Evolutionary conservation across 345 rosid genomes (phyloP).

Genomic region (Abelmoschus esculentus): DNA sequence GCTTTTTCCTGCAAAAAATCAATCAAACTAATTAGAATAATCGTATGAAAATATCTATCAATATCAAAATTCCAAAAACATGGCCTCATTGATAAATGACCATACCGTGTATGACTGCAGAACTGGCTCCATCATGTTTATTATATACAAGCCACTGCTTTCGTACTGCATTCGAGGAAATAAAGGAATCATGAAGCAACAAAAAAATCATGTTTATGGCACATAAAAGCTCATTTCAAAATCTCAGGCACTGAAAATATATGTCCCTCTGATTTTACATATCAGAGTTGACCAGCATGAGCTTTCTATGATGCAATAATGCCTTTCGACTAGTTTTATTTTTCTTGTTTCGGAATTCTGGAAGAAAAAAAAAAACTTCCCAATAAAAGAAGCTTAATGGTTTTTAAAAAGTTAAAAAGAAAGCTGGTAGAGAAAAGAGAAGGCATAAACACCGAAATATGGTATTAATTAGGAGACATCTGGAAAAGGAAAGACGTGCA

Average conservation of each 20-base stretch:
- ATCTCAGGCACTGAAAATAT: not conserved
- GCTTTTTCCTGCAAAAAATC: slow-evolving; percentile 61
- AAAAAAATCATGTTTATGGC: not conserved
- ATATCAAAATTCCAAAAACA: slow-evolving; percentile 7
- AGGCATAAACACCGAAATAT: not conserved
- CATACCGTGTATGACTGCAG: slow-evolving; percentile 87
- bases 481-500: not conserved
- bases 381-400: not conserved
- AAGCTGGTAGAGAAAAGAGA: not conserved
- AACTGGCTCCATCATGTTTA: slow-evolving; percentile 85
- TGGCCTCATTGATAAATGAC: slow-evolving; percentile 8
- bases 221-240: not conserved
- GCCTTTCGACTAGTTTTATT: not conserved
- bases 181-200: slow-evolving; percentile 3
- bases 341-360: not conserved
- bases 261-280: not conserved
- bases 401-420: not conserved
- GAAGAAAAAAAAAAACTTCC: not conserved
- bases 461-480: not conserved
- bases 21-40: slow-evolving; percentile 12
- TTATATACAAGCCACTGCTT: slow-evolving; percentile 74
- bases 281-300: not conserved
- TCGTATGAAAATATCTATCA: slow-evolving; percentile 14
- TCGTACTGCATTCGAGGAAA: slow-evolving; percentile 57
- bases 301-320: not conserved